Conservation (phyloP, 176 grass and related monocot genomes). For the Ananas comosus region DNA sequence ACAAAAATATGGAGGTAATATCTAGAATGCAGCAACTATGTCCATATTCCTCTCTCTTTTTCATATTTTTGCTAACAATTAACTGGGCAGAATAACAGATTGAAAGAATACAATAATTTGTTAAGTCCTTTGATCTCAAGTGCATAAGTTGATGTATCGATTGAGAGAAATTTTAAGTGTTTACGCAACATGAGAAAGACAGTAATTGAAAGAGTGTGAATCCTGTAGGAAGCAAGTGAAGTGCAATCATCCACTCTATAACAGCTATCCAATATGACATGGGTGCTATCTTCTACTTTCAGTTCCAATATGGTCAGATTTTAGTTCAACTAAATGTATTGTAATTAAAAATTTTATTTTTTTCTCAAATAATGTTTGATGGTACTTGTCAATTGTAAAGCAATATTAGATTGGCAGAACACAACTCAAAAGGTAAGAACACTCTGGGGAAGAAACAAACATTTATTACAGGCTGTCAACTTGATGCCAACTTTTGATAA, state of each 20-base stretch:
- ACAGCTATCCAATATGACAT: background rate
- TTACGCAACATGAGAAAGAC: background rate
- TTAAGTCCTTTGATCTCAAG: background rate
- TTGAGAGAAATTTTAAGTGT: too few species aligned
- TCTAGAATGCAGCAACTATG: background rate
- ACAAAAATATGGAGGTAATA: conserved; percentile 81
- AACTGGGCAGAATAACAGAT: too few species aligned
- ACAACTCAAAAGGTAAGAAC: background rate
- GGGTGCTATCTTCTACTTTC: background rate
- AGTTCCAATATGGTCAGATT: background rate
- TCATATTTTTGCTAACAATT: background rate
- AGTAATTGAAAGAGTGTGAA: background rate
- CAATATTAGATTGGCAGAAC: background rate
- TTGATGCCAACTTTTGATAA: background rate
- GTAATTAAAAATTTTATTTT: background rate
- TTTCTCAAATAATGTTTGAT: background rate
- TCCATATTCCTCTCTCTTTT: background rate
- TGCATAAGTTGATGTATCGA: background rate
- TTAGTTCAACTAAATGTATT: background rate
- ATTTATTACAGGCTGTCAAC: background rate
- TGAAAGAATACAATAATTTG: background rate
- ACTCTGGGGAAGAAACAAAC: background rate
- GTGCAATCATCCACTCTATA: background rate
- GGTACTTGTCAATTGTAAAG: background rate
- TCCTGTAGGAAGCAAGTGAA: background rate